Base-by-base conservation (phyloP, 805 yeast species). In the Scheffersomyces coipomensis region DNA sequence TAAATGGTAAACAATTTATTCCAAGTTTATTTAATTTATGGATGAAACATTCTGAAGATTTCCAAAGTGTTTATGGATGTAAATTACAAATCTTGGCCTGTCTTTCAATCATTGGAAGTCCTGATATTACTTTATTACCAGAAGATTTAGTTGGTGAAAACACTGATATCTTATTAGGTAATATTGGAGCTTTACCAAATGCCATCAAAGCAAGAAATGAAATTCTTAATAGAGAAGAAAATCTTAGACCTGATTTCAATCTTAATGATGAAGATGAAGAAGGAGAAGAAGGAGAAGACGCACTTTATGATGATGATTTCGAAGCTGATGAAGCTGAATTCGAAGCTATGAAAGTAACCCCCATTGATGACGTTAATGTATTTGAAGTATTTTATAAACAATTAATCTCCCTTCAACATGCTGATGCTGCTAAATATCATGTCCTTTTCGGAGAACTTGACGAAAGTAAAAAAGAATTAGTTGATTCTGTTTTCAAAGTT, bases 331-430 rank as follows among this genome's bases (percentile, higher is more conserved):
- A 85, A 35, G 93, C 85, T 7, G 72, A 86, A 33, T 81, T 82
- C 33, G 97, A 90, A 54, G 96, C 96, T 8, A 69, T 85, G 55
- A 77, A 85, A 19, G 84, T 82, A 47, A 84, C 91, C 1, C 83
- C 95, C 3, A 72, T 93, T 34, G 97, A 91, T 55, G 67, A 71
- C 30, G 64, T 89, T 35, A 85, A 91, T 55, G 82, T 85, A 3
- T 88, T 81, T 60, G 70, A 71, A 12, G 76, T 79, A 2, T 81
- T 89, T 60, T 78, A 81, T 40, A 73, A 76, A 15, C 73, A 77
- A 15, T 61, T 87, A 13, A 43, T 67, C 3, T 53, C 57, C 1
- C 55, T 85, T 16, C 82, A 79, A 49, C 70, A 65, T 22, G 55
- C 60, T 7, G 80, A 81, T 45, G 58, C 64, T 1, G 51, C 53